phyloP scores from a whole-genome alignment of 2,329 filamentous ascomycete genomes.

The Lojkania enalia region DNA sequence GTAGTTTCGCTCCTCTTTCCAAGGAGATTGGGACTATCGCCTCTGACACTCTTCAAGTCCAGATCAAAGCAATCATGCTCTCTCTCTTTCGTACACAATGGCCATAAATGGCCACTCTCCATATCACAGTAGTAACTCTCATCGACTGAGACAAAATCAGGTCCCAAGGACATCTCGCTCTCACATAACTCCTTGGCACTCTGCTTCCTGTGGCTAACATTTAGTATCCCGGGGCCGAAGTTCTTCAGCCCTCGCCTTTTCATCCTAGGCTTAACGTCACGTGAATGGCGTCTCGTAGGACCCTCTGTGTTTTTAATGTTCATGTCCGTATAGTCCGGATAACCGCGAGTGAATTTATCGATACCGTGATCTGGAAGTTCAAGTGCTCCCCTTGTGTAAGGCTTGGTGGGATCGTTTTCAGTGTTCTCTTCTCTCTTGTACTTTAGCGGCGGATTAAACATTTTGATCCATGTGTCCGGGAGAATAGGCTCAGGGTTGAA shows the following conservation, averaged over 20 bases:
- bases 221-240: not conserved
- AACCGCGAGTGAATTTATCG: not conserved
- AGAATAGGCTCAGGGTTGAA: constrained; percentile 2
- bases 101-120: not conserved
- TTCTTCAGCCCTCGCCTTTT: not conserved
- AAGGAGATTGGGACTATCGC: too few species aligned
- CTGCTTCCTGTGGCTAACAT: not conserved
- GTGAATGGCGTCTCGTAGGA: not conserved
- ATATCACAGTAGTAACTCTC: not conserved
- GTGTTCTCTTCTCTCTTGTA: not conserved
- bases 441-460: not conserved
- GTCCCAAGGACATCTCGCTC: not conserved
- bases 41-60: too few species aligned
- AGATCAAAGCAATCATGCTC: not conserved
- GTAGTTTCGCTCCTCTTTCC: too few species aligned
- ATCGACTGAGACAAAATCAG: not conserved
- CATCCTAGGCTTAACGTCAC: not conserved
- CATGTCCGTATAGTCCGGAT: not conserved
- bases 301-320: not conserved
- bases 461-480: not conserved
- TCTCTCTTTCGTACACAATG: not conserved
- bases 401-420: not conserved
- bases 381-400: not conserved
- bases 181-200: not conserved
- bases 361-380: not conserved